Percentiles rank a stretch among this genome's conserved stretches.
Conservation (phyloP, 805 yeast genomes). For the Kodamaea kakaduensis region DNA sequence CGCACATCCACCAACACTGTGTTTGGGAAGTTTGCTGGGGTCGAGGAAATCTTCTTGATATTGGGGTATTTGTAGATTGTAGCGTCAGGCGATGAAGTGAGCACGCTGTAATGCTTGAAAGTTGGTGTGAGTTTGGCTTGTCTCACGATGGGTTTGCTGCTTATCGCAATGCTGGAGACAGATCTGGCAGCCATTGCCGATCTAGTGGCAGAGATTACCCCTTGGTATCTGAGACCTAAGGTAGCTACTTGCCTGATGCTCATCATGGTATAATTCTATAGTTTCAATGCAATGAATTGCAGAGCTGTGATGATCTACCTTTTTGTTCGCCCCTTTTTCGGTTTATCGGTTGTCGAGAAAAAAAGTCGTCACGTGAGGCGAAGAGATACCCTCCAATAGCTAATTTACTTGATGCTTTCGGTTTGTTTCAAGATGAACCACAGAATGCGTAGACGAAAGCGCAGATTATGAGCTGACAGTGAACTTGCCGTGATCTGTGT, state of each 20-base stretch:
- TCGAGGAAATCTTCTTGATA: constrained; percentile 41
- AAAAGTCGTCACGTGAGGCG: constrained; percentile 1
- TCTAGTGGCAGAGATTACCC: background rate
- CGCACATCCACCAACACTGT: constrained; percentile 80
- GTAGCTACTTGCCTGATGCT: constrained; percentile 4
- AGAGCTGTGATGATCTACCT: constrained; percentile 2
- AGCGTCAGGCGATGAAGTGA: constrained; percentile 39
- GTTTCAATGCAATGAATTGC: background rate
- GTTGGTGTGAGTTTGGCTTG: background rate
- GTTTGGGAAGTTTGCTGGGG: constrained; percentile 39
- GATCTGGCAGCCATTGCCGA: background rate
- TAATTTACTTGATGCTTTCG: too few relatives aligned
- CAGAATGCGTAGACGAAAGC: too few relatives aligned
- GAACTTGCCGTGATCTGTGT: too few relatives aligned
- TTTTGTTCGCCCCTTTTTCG: constrained; percentile 4
- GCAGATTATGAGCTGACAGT: too few relatives aligned
- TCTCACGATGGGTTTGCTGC: constrained; percentile 4
- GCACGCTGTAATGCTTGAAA: constrained; percentile 28
- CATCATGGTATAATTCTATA: background rate
- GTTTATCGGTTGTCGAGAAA: constrained; percentile 4
- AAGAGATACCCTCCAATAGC: too few relatives aligned
- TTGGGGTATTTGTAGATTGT: constrained; percentile 50
- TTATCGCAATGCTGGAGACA: too few relatives aligned
- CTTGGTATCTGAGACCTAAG: background rate
- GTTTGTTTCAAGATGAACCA: too few relatives aligned